A percentile compares a stretch with the other conserved stretches of the same genome.
Evolutionary conservation across 768 basidiomycete species (phyloP).

Genomic region (Boletellus emodensis): DNA sequence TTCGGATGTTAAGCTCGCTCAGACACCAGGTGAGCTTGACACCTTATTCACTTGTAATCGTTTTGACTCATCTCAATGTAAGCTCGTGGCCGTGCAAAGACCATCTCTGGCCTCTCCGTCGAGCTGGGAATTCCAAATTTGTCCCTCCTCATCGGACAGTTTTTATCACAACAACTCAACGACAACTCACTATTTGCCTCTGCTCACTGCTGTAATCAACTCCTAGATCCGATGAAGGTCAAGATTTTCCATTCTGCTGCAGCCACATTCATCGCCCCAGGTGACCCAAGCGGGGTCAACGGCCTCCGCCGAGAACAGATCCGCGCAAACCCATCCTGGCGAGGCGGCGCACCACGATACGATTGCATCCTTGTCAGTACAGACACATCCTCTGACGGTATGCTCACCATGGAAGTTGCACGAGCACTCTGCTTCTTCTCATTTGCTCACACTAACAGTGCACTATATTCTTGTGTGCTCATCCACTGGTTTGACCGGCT

Average conservation of each 20-base stretch:
- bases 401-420: constrained; percentile 24
- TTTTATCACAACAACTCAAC: background rate
- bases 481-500: constrained; percentile 19
- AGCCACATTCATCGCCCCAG: background rate
- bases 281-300: background rate
- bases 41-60: no score
- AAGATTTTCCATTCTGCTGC: no score
- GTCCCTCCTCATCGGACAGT: background rate
- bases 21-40: no score
- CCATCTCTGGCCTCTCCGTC: background rate
- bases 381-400: constrained; percentile 16
- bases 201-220: no score
- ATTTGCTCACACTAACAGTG: constrained; percentile 4
- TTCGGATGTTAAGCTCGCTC: no score
- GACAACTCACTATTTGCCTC: background rate
- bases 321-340: constrained; percentile 27
- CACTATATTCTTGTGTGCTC: constrained; percentile 17
- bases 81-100: background rate
- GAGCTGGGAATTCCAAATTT: background rate
- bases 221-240: no score
- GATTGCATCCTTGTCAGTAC: constrained; percentile 29
- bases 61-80: no score
- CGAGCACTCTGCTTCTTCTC: constrained; percentile 22
- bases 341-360: constrained; percentile 18
- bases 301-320: constrained; percentile 25